A percentile compares a stretch with the other conserved stretches of the same genome.
Conservation (phyloP, 495 filamentous ascomycete species). For the Aspergillus bertholletiae region DNA sequence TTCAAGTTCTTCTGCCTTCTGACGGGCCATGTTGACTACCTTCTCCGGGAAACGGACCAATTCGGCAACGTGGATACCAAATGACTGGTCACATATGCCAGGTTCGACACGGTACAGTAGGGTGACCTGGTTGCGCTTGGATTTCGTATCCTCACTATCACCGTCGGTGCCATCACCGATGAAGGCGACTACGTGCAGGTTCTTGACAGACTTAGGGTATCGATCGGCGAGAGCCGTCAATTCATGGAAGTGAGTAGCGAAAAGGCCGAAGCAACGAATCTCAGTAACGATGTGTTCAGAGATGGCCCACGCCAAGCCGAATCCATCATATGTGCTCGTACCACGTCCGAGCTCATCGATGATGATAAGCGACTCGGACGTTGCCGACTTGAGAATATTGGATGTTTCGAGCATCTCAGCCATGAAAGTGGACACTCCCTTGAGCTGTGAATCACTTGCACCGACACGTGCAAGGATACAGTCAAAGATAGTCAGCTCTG, state of each 20-base stretch:
- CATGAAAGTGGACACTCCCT: conserved; percentile 99
- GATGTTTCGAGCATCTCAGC: conserved; percentile 99
- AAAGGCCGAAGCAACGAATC: conserved; percentile 88
- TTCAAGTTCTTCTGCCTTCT: conserved; percentile 96
- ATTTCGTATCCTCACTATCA: conserved; percentile 31
- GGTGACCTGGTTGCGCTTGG: conserved; percentile 79
- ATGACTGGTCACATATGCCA: conserved; percentile 93
- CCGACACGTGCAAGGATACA: conserved; percentile 96
- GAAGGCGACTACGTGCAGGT: conserved; percentile 93
- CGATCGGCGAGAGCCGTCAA: conserved; percentile 84
- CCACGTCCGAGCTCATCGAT: conserved; percentile 98
- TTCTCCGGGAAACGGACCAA: conserved; percentile 97
- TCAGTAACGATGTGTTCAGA: conserved; percentile 95
- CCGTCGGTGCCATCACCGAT: conserved; percentile 58
- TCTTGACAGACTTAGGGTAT: conserved; percentile 76
- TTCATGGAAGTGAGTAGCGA: conserved; percentile 98
- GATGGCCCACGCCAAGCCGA: conserved; percentile 97
- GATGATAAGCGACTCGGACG: conserved; percentile 90
- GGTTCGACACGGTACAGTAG: conserved; percentile 94
- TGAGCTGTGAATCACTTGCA: conserved; percentile 92
- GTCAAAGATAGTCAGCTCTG: conserved; percentile 94
- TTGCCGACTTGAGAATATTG: conserved; percentile 96
- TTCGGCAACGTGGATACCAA: conserved; percentile 98
- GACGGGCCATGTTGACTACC: conserved; percentile 96
- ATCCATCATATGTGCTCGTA: conserved; percentile 97